Conservation (phyloP, 202 grass and related monocot species). For the Carex arenaria region DNA sequence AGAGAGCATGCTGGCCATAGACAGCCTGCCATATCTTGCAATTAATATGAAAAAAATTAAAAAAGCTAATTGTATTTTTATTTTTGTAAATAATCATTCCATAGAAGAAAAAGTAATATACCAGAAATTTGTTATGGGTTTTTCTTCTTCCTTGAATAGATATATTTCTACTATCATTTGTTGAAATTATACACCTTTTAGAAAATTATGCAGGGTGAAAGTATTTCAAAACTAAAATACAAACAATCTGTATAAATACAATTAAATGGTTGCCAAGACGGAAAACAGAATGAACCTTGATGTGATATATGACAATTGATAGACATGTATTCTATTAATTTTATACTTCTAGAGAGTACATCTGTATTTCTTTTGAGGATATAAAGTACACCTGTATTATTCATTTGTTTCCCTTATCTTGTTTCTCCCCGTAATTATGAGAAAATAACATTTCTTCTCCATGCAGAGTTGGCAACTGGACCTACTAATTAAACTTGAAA, state of each 20-base stretch:
- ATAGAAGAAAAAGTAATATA: not conserved
- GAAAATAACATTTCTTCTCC: not conserved
- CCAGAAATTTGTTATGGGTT: not conserved
- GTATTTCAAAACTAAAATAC: not conserved
- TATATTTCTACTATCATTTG: not conserved
- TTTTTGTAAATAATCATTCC: not conserved
- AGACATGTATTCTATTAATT: not conserved
- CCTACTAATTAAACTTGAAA: too few relatives aligned
- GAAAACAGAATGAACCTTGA: not conserved
- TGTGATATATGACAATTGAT: conserved; percentile 9
- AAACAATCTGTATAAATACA: not conserved
- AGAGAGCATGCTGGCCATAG: not conserved
- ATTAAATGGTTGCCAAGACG: not conserved
- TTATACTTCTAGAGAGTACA: not conserved
- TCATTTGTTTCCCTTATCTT: not conserved
- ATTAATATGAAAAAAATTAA: too few relatives aligned
- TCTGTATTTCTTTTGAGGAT: not conserved
- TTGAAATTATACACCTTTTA: not conserved
- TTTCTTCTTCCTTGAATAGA: not conserved
- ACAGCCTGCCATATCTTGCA: not conserved
- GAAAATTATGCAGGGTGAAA: not conserved
- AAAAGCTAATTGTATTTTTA: not conserved
- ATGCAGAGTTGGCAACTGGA: not conserved
- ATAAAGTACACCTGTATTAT: not conserved
- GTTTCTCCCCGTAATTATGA: not conserved